These are phyloP conservation scores for Cucurbita ficifolia DNA, from an alignment of 306 rosid genomes.

Conservation along the genomic window DNA sequence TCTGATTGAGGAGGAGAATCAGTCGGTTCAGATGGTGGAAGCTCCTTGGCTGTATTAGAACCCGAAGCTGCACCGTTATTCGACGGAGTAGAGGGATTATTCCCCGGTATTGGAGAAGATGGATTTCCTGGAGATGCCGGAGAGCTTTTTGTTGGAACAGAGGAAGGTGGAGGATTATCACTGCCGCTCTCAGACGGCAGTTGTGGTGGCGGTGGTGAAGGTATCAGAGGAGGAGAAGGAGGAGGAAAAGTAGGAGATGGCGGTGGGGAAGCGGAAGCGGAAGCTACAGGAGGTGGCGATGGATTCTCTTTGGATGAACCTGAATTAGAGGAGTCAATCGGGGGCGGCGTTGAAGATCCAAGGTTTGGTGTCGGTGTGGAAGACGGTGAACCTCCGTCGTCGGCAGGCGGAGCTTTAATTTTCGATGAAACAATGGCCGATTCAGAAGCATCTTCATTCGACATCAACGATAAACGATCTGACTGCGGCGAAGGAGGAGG, in stretches of 20 bases:
- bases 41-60: neutral
- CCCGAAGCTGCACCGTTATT: neutral
- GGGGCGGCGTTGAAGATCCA: neutral
- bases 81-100: constrained; percentile 2
- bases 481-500: neutral
- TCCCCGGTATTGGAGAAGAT: constrained; percentile 7
- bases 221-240: constrained; percentile 13
- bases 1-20: neutral
- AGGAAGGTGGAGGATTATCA: constrained; percentile 1
- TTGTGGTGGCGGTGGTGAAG: neutral
- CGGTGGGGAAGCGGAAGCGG: constrained; percentile 10
- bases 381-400: neutral
- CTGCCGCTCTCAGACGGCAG: neutral
- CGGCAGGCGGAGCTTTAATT: neutral
- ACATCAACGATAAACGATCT: neutral
- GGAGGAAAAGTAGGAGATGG: neutral
- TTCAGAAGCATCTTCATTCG: neutral
- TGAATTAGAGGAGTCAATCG: neutral
- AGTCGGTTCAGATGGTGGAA: neutral
- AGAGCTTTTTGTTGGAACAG: neutral
- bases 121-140: neutral
- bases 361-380: neutral
- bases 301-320: neutral
- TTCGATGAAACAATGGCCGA: neutral
- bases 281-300: neutral